phyloP scores from a whole-genome alignment of 257 asterid genomes.

The Solanum neorickii region DNA sequence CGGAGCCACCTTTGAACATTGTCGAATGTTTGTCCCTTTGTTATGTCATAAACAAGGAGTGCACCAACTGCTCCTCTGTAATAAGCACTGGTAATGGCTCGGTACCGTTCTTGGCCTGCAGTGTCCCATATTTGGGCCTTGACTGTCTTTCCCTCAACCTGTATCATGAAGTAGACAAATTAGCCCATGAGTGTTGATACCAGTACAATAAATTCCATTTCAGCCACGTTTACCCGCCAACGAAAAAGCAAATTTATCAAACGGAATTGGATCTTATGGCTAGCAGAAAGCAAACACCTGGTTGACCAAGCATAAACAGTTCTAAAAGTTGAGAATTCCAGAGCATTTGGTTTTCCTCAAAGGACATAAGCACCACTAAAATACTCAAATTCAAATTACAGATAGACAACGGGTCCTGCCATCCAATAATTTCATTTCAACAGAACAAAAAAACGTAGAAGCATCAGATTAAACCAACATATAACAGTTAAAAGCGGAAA shows the following conservation, averaged over 20 bases:
- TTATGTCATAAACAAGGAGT: conserved; percentile 10
- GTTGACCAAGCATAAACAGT: not conserved
- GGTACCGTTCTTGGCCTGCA: conserved; percentile 9
- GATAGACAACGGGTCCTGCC: not conserved
- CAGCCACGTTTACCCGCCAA: not conserved
- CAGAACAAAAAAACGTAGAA: not conserved
- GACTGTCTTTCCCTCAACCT: conserved; percentile 8
- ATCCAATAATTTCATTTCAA: not conserved
- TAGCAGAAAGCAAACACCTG: not conserved
- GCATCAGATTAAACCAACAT: not conserved
- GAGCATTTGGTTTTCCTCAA: not conserved
- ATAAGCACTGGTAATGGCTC: conserved; percentile 10
- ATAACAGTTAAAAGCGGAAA: not conserved
- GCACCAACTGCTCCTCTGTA: conserved; percentile 11
- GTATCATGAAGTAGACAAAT: not conserved
- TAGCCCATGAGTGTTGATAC: not conserved
- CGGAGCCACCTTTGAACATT: conserved; percentile 11
- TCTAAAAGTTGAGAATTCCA: not conserved
- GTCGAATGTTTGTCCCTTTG: conserved; percentile 3
- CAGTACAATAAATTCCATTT: not conserved
- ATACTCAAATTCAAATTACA: not conserved
- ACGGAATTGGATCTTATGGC: not conserved
- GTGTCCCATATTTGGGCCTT: conserved; percentile 12
- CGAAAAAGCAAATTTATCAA: not conserved
- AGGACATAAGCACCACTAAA: not conserved